Percentiles rank a stretch among this genome's conserved stretches.
Evolutionary conservation across 2,329 filamentous ascomycete genomes (phyloP).

Genomic region (Neonectria punicea): DNA sequence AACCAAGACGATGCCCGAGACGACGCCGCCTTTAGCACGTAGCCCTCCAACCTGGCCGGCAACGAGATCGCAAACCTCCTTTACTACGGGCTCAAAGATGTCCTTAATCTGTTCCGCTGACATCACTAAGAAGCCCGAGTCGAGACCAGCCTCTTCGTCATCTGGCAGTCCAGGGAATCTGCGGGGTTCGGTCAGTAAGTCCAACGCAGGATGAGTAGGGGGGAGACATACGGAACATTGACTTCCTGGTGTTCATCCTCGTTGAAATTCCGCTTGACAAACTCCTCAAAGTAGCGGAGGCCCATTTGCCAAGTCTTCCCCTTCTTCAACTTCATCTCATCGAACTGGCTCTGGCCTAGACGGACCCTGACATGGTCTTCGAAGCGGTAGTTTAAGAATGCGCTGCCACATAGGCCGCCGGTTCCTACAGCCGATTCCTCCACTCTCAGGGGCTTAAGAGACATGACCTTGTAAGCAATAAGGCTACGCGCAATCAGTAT

Average conservation of each 20-base stretch:
- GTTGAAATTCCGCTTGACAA: constrained; percentile 86
- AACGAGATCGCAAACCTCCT: constrained; percentile 74
- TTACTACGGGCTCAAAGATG: constrained; percentile 80
- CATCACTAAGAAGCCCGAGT: constrained; percentile 81
- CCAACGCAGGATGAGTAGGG: rapidly evolving
- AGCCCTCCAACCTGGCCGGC: constrained; percentile 74
- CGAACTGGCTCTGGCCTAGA: constrained; percentile 74
- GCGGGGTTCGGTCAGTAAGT: constrained; percentile 20
- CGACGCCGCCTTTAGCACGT: constrained; percentile 68
- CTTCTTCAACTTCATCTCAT: constrained; percentile 81
- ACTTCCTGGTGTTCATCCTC: constrained; percentile 81
- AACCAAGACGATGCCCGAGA: constrained; percentile 81
- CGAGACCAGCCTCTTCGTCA: constrained; percentile 78
- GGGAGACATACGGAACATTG: constrained; percentile 71
- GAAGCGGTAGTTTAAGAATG: constrained; percentile 83
- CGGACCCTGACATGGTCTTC: constrained; percentile 78
- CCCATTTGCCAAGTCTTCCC: constrained; percentile 84
- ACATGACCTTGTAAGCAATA: constrained; percentile 84
- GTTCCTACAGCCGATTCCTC: constrained; percentile 85
- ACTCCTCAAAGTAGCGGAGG: constrained; percentile 83
- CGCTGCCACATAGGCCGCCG: constrained; percentile 80
- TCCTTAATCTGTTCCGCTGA: constrained; percentile 74
- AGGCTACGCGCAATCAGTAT: constrained; percentile 56
- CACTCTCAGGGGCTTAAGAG: constrained; percentile 75
- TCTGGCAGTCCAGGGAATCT: constrained; percentile 80